A percentile compares a stretch with the other conserved stretches of the same genome.
These are phyloP conservation scores for Aspergillus biplanus DNA, from an alignment of 495 filamentous ascomycete genomes.

Conservation along the genomic window DNA sequence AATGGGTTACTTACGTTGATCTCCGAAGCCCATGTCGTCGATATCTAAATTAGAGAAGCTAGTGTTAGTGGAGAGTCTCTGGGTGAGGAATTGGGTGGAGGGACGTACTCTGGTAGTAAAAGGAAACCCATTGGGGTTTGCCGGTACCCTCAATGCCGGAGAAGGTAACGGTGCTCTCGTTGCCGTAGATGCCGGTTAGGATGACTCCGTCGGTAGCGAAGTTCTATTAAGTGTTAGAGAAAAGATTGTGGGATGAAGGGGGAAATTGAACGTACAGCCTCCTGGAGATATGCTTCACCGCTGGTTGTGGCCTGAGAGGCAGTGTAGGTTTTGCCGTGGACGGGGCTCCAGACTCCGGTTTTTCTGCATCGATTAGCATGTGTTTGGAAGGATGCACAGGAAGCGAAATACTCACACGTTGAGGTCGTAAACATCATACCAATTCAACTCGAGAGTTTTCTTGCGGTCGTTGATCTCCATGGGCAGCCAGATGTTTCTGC, in stretches of 20 bases:
- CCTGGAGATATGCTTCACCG: conserved; percentile 49
- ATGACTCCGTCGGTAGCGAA: conserved; percentile 50
- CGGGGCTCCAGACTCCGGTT: conserved; percentile 46
- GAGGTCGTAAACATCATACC: conserved; percentile 35
- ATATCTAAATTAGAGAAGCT: conserved; percentile 17
- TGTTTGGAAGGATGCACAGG: background rate
- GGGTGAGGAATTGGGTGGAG: background rate
- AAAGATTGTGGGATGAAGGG: background rate
- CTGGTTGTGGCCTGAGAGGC: conserved; percentile 41
- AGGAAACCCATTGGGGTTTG: conserved; percentile 57
- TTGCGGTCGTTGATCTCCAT: conserved; percentile 39
- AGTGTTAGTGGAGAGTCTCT: background rate
- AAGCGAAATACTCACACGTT: conserved; percentile 23
- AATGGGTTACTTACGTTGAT: conserved; percentile 28
- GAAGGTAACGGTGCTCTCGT: conserved; percentile 56
- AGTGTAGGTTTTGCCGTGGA: conserved; percentile 47
- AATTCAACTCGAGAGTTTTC: conserved; percentile 28
- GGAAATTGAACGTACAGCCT: conserved; percentile 34
- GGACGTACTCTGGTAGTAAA: conserved; percentile 47
- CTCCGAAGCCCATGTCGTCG: conserved; percentile 35
- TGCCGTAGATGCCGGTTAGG: conserved; percentile 52
- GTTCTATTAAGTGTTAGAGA: conserved; percentile 26
- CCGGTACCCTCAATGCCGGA: conserved; percentile 50
- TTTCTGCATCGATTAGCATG: conserved; percentile 28
- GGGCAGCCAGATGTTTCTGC: conserved; percentile 57